Percentiles rank a stretch among this genome's conserved stretches.
These are phyloP conservation scores for Mollisiaceae sp. DNA, from an alignment of 2,329 filamentous ascomycete species.

Conservation along the genomic window DNA sequence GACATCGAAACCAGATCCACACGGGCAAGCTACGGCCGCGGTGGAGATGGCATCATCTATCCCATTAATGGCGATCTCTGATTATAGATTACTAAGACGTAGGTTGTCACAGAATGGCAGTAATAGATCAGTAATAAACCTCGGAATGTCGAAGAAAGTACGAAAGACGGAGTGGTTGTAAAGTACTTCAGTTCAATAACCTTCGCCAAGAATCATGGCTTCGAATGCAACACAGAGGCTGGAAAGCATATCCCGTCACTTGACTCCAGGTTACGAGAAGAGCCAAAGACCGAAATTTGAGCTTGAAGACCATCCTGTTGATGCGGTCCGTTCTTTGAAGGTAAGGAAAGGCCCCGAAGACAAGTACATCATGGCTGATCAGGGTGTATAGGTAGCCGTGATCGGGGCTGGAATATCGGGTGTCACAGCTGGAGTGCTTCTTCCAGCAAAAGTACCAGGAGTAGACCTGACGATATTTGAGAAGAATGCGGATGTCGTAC, in stretches of 20 bases:
- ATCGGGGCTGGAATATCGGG: constrained; percentile 69
- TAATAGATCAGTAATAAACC: no score
- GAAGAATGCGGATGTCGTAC: constrained; percentile 47
- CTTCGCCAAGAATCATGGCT: background rate
- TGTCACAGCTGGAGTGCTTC: constrained; percentile 66
- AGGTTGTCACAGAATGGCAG: background rate
- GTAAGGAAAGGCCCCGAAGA: constrained; percentile 8
- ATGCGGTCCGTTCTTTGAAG: constrained; percentile 23
- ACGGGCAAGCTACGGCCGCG: background rate
- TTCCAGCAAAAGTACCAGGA: constrained; percentile 69
- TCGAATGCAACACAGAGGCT: background rate
- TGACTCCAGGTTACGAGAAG: background rate
- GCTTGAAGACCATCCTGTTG: constrained; percentile 47
- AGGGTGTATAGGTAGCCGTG: constrained; percentile 42
- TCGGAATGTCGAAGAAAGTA: no score
- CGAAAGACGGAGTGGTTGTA: no score
- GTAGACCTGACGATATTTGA: constrained; percentile 56
- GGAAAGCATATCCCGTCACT: background rate
- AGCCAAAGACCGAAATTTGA: constrained; percentile 36
- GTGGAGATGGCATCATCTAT: background rate
- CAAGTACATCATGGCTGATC: background rate
- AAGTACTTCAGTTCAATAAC: background rate
- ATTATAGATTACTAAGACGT: background rate
- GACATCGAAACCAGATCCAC: background rate
- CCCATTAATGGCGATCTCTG: background rate